Evolutionary conservation across 441 rosid species (phyloP).

Genomic region (Rhodomyrtus psidioides): DNA sequence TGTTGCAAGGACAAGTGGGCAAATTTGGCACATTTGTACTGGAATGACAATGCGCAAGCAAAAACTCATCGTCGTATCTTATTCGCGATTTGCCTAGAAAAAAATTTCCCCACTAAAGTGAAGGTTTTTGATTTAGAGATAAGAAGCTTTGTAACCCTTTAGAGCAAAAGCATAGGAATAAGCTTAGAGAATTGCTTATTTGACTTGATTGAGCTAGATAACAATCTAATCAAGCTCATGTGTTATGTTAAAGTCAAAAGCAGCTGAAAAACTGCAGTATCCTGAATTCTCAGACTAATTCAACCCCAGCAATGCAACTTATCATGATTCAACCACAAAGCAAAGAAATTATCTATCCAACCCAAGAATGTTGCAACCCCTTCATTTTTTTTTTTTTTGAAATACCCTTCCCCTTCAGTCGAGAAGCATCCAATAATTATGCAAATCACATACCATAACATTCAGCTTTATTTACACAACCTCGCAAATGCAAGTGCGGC

Average conservation of each 20-base stretch:
- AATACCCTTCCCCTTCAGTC: neutral
- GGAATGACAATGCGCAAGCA: neutral
- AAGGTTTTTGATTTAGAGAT: neutral
- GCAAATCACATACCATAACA: neutral
- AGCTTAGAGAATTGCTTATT: neutral
- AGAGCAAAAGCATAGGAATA: neutral
- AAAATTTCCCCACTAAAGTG: neutral
- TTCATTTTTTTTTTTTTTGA: too few relatives aligned
- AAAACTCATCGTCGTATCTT: neutral
- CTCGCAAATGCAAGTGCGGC: fast-evolving
- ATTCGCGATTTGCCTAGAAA: neutral
- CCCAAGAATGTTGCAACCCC: neutral
- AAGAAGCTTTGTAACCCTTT: neutral
- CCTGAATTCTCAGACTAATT: neutral
- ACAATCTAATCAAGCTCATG: neutral
- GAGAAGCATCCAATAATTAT: neutral
- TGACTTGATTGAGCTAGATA: neutral
- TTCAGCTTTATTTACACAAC: neutral
- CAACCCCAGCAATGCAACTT: neutral
- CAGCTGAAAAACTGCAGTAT: neutral
- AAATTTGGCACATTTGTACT: neutral
- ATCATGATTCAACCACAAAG: neutral
- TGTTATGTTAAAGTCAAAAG: neutral
- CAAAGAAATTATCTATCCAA: neutral
- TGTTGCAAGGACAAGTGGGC: neutral